A percentile compares a stretch with the other conserved stretches of the same genome.
phyloP scores from a whole-genome alignment of 225 moss, liverwort and hornwort species.

The Straminergon stramineum region DNA sequence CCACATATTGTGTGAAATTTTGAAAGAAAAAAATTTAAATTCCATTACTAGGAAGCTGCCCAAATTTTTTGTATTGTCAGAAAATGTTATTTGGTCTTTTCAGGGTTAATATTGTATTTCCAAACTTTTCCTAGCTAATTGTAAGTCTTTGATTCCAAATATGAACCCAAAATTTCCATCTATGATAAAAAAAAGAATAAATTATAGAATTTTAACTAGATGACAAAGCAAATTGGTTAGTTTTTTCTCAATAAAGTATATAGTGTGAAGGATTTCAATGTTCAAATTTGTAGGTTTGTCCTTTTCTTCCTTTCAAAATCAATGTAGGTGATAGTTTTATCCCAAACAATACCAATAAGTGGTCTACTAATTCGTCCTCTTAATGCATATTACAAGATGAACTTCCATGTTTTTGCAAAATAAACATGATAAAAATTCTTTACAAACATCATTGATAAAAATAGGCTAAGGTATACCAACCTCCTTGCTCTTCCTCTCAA shows the following conservation, averaged over 20 bases:
- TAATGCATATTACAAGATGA: too few species aligned
- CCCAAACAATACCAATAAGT: background rate
- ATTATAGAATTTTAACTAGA: accelerated
- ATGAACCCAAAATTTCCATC: background rate
- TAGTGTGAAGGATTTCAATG: background rate
- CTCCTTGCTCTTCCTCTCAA: too few species aligned
- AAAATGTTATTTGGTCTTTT: too few species aligned
- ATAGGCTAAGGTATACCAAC: too few species aligned
- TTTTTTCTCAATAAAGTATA: background rate
- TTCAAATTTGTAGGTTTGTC: background rate
- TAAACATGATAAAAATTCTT: background rate
- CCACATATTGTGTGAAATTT: too few species aligned
- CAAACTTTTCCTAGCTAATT: background rate
- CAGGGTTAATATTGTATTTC: background rate
- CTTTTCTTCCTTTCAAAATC: background rate
- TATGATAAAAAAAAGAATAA: background rate
- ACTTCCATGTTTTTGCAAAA: too few species aligned
- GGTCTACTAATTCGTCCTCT: too few species aligned
- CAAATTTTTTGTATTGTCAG: too few species aligned
- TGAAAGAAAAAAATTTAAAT: too few species aligned
- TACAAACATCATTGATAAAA: too few species aligned
- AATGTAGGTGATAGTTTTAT: background rate
- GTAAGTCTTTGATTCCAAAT: background rate
- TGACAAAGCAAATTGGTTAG: background rate
- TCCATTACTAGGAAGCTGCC: too few species aligned